Evolutionary conservation across 2,329 filamentous ascomycete genomes (phyloP).

Genomic region (Ciborinia camelliae): DNA sequence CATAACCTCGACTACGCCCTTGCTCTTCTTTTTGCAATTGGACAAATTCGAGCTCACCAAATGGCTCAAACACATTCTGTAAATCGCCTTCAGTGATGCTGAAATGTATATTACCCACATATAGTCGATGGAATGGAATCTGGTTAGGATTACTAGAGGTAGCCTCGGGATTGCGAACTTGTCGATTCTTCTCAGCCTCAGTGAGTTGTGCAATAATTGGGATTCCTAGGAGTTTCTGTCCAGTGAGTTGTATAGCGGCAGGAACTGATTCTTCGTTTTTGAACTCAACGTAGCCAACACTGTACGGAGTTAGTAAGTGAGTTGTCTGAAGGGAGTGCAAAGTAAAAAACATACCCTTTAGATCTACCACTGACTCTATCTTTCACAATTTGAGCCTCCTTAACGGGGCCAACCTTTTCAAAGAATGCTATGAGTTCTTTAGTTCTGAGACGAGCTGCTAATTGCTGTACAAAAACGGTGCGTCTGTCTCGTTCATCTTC

Average conservation of each 20-base stretch:
- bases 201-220: slow-evolving; percentile 98
- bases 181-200: slow-evolving; percentile 98
- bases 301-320: slow-evolving; percentile 46
- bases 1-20: slow-evolving; percentile 88
- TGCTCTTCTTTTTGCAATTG: slow-evolving; percentile 95
- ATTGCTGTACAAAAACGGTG: slow-evolving; percentile 97
- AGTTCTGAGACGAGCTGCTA: slow-evolving; percentile 87
- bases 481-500: slow-evolving; percentile 96
- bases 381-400: slow-evolving; percentile 98
- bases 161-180: slow-evolving; percentile 77
- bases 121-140: slow-evolving; percentile 94
- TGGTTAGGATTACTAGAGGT: slow-evolving; percentile 69
- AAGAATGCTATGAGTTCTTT: slow-evolving; percentile 94
- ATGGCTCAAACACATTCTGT: slow-evolving; percentile 94
- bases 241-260: slow-evolving; percentile 94
- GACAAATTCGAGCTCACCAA: slow-evolving; percentile 95
- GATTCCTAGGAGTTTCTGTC: slow-evolving; percentile 96
- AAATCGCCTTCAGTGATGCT: slow-evolving; percentile 96
- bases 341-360: slow-evolving; percentile 70
- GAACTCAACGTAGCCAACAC: slow-evolving; percentile 99
- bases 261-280: slow-evolving; percentile 91
- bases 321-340: neutral
- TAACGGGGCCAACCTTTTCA: slow-evolving; percentile 89
- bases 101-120: slow-evolving; percentile 99
- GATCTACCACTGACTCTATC: slow-evolving; percentile 94